Evolutionary conservation across 1,284 basidiomycete genomes (phyloP), one percentile per base, ranked within the genome.

Genomic region (Peniophora sp.): DNA sequence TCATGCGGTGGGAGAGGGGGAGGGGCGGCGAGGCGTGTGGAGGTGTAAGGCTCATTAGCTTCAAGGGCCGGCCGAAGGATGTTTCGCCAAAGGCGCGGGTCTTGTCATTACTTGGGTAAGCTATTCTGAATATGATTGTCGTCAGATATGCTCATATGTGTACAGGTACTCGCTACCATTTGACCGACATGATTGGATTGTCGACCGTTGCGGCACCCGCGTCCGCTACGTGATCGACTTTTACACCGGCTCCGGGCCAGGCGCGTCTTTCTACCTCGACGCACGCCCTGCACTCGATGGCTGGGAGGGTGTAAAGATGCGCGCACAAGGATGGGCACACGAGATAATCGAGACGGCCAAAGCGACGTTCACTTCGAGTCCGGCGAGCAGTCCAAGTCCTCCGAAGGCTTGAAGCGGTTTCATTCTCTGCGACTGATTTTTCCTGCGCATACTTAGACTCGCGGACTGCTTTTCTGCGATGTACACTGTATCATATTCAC

Each of bases 211-310:
- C 61, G 94, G 94, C 2, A 81, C 79, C 2, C 83, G 83, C 50
- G 76, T 95, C 62, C 85, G 96, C 55, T 99, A 99, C 70, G 85
- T 99, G 52, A 97, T 99, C 59, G 96, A 99, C 69, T 99, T 98
- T 66, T 99, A 99, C 73, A 89, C 92, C 0, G 96, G 97, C n/a
- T 67, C 71, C 45, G 66, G 64, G 27, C 59, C 70, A 3, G 58
- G 68, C 23, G 64, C 70, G 11, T 84, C 93, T 3, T 99, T 99
- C 69, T 97, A 89, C 67, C 79, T 99, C 39, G 97, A 99, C 61
- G 94, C 92, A 11, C 77, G 96, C 46, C 96, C 96, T 1, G 95
- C 96, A 1, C 67, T 98, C 38, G 94, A 97, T 63, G 89, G 77
- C 59, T 91, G 89, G 85, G 92, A 97, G 61, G 90, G 90, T 14